These are phyloP conservation scores for Nigrograna mackinnonii DNA, from an alignment of 2,329 filamentous ascomycete species.

Conservation along the genomic window DNA sequence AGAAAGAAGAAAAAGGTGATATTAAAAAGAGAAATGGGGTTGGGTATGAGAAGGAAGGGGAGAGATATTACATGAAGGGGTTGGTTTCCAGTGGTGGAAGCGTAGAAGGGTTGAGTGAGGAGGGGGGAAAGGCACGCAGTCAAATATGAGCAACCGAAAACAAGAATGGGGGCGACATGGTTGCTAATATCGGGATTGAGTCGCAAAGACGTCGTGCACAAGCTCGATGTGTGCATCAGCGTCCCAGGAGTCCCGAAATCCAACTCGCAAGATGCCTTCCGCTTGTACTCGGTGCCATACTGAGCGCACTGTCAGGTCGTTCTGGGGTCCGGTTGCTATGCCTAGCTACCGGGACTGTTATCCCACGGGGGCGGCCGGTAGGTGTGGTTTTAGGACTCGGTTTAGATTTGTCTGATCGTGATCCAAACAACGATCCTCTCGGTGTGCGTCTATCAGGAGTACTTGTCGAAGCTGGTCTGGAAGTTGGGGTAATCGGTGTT, in stretches of 20 bases:
- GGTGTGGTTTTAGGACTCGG: conserved; percentile 16
- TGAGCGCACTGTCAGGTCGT: conserved; percentile 22
- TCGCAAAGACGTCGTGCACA: too few relatives aligned
- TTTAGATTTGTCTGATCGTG: conserved; percentile 11
- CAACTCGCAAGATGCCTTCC: conserved; percentile 34
- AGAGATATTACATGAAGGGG: conserved; percentile 1
- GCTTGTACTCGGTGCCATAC: conserved; percentile 26
- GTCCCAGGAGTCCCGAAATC: conserved; percentile 35
- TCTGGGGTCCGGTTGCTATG: conserved; percentile 3
- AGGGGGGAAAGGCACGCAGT: neutral
- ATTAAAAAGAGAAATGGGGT: neutral
- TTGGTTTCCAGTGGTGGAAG: conserved; percentile 1
- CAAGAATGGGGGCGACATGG: too few relatives aligned
- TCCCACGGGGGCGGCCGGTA: conserved; percentile 17
- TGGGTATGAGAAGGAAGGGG: too few relatives aligned
- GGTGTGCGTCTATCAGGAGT: conserved; percentile 11
- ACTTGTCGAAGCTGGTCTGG: conserved; percentile 1
- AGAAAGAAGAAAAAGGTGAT: neutral
- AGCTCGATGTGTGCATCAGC: conserved; percentile 4
- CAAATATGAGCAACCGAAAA: too few relatives aligned
- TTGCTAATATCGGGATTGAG: too few relatives aligned
- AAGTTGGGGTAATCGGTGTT: conserved; percentile 3
- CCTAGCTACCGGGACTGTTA: conserved; percentile 12
- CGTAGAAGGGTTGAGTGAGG: neutral
- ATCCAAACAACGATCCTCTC: conserved; percentile 11